Base-by-base conservation (phyloP, 108 stramenopile species). In the Nitzschia palea region DNA sequence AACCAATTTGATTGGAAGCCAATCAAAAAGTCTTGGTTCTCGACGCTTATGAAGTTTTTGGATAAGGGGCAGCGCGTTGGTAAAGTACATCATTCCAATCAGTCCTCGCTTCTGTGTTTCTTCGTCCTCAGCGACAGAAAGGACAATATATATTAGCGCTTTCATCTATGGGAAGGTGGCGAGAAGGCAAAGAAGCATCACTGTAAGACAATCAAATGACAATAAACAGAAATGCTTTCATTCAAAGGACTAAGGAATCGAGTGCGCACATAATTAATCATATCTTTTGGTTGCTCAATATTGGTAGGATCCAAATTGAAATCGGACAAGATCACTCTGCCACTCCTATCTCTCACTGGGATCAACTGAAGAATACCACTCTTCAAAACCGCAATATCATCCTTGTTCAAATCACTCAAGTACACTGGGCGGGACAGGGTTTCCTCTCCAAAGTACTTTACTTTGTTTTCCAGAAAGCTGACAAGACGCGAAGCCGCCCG, bases 321-420 rank as follows among this genome's bases (percentile, higher is more conserved):
- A 59, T 59, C 57, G 26, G 35, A 8, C 3, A 59, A 22, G 18
- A 77, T 33, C 12, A 44, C 60, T 23, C 76, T 62, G 29, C 76
- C 76, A 17, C 37, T 44, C 23, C 60, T 32, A 55, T 77, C 76
- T 37, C 69, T 44, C 4, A 30, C 63, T 14, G 76, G 64, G 9
- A 77, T 15, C 0, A 77, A 12, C 37, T 70, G 76, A 4, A 62
- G 14, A 1, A 23, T 40, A 23, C 69, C 69, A 28, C 25, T 2
- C 15, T 37, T 51, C 30, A 61, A 32, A 20, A 3, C 6, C 1
- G 31, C 37, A 47, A 52, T 32, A 45, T 61, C 69, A 27, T 70
- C 50, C 26, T 26, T 33, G 27, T 52, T 23, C 32, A 70, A 23
- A 43, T 76, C 74, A 31, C 34, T 44, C 25, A 57, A 47, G 1